A percentile compares a stretch with the other conserved stretches of the same genome.
These are phyloP conservation scores for Talaromyces atroroseus DNA, from an alignment of 2,329 filamentous ascomycete genomes.

Conservation along the genomic window DNA sequence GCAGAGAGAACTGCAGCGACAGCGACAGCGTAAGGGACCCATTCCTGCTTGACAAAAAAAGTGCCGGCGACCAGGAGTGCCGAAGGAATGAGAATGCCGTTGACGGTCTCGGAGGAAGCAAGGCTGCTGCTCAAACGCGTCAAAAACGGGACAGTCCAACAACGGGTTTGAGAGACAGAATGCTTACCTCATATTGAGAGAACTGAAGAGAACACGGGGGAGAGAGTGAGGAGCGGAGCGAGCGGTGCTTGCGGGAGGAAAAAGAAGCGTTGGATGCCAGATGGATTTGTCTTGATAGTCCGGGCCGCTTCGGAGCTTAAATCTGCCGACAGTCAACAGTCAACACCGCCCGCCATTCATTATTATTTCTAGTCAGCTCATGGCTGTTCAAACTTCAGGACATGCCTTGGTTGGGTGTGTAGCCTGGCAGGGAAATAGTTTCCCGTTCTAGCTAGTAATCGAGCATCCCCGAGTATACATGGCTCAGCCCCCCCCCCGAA, in stretches of 20 bases:
- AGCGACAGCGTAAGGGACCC: conserved; percentile 63
- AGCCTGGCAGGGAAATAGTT: not conserved
- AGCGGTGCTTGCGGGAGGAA: not conserved
- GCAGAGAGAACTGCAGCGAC: conserved; percentile 62
- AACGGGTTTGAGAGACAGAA: not conserved
- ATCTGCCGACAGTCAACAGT: not conserved
- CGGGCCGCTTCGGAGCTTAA: not conserved
- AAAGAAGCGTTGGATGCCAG: not conserved
- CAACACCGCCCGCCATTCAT: not conserved
- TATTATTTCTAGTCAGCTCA: not conserved
- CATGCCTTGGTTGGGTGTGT: not conserved
- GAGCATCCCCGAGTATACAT: not conserved
- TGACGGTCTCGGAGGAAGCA: conserved; percentile 53
- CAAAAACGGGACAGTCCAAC: not conserved
- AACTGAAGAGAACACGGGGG: not conserved
- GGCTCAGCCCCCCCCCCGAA: too few relatives aligned
- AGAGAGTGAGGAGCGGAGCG: not conserved
- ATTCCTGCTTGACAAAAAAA: conserved; percentile 73
- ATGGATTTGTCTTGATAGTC: too few relatives aligned
- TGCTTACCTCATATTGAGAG: conserved; percentile 16
- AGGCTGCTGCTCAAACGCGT: conserved; percentile 11
- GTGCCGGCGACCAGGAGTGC: conserved; percentile 70
- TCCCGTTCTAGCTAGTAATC: not conserved
- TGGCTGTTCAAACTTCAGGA: not conserved
- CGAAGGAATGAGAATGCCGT: conserved; percentile 80